These are phyloP conservation scores for grape (Vitis vinifera) DNA, from an alignment of 164 flowering plant genomes.

Conservation along the genomic window DNA sequence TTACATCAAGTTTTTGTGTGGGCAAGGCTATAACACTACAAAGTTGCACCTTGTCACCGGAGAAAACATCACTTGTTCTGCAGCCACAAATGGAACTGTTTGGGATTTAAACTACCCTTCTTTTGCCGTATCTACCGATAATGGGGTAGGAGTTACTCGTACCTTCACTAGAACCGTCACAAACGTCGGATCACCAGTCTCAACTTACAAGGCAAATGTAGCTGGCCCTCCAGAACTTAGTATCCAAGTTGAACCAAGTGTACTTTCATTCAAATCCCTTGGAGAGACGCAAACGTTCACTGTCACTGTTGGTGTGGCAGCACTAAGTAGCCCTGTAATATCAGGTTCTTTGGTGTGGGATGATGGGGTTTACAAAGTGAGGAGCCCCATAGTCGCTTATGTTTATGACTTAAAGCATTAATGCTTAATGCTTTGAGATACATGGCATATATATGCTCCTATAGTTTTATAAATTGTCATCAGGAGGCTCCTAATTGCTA, in stretches of 20 bases:
- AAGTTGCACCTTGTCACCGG: background rate
- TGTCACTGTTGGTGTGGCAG: background rate
- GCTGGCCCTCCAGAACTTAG: background rate
- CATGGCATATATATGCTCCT: too few species aligned
- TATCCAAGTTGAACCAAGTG: constrained; percentile 7
- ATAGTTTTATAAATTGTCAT: too few species aligned
- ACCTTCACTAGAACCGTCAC: constrained; percentile 7
- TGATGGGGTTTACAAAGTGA: too few species aligned
- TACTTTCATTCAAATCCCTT: constrained; percentile 4
- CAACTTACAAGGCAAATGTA: constrained; percentile 8
- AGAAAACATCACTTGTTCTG: constrained; percentile 3
- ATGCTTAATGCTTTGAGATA: too few species aligned
- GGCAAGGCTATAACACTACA: constrained; percentile 6
- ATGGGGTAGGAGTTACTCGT: background rate
- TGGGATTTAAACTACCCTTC: constrained; percentile 16
- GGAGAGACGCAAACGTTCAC: background rate
- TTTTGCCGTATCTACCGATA: background rate
- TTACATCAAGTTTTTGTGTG: constrained; percentile 14
- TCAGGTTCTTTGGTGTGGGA: too few species aligned
- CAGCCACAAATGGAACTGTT: background rate
- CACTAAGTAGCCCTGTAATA: too few species aligned
- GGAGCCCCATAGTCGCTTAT: too few species aligned
- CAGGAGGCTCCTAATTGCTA: too few species aligned
- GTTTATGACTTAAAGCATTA: too few species aligned
- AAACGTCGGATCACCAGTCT: constrained; percentile 13